Evolutionary conservation across 768 basidiomycete genomes (phyloP), one percentile per base, ranked within the genome.

Genomic region (Pisolithus orientalis): DNA sequence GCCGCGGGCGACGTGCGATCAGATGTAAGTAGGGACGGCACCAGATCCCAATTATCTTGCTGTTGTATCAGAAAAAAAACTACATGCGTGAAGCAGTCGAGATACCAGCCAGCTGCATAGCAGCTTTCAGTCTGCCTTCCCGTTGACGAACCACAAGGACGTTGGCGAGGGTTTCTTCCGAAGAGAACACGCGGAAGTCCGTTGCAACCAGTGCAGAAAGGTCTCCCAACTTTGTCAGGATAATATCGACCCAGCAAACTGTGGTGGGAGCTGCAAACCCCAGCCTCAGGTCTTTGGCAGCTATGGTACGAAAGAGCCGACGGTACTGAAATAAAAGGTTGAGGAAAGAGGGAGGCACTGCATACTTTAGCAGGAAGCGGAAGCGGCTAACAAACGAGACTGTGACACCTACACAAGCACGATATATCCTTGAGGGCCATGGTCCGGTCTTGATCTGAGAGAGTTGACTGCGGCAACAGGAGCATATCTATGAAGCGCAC

Each of bases 41-140:
- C 59, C 40, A 66, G 70, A n/a, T 66, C 52, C 84, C 80, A 90
- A 6, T 63, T 71, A 44, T 79, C 87, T 86, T 60, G 31, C 31
- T 2, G 11, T 51, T 31, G 39, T 17, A 44, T 66, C 37, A 67
- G 57, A 47, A 9, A 21, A 21, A 21, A 21, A 48, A 42, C 17
- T 21, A 14, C 37, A 29, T 25, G 9, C 32, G 8, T 38, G 31
- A 7, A 31, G 31, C 28, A 47, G 8, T 10, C 13, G 40, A 51
- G 59, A 54, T 65, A 83, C 87, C 75, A 53, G 88, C 87, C n/a
- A 90, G 68, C 57, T 89, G 86, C 24, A 76, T 68, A 5, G 84
- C 82, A 39, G 84, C 85, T 39, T 75, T 73, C 29, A 87, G 61
- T 50, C 65, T 68, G 53, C 82, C 78, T 16, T 80, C 73, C 39